These are phyloP conservation scores for Solanum tacnaense DNA, from an alignment of 257 asterid genomes.

Conservation along the genomic window DNA sequence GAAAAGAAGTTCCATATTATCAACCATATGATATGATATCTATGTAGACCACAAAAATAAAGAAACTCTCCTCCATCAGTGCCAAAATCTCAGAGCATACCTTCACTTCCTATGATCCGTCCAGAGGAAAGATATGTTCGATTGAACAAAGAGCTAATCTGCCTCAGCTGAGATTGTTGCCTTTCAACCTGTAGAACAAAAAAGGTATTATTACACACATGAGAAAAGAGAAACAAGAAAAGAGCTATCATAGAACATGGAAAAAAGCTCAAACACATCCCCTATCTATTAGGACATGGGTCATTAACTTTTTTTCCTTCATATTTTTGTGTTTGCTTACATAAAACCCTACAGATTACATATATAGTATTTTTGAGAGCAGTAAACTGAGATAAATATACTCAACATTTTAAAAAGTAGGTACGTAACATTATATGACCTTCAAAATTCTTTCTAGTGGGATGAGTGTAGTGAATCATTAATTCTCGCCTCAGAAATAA, in stretches of 20 bases:
- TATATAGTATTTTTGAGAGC: background rate
- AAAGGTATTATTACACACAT: background rate
- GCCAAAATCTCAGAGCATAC: constrained; percentile 12
- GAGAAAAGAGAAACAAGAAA: background rate
- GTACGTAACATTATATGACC: background rate
- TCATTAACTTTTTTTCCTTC: background rate
- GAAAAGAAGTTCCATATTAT: background rate
- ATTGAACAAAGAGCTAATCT: constrained; percentile 34
- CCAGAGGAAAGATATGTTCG: constrained; percentile 28
- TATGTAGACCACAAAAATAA: background rate
- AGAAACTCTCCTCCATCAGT: background rate
- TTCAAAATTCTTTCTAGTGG: background rate
- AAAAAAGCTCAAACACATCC: background rate
- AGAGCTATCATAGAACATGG: background rate
- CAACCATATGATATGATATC: background rate
- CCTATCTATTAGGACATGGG: background rate
- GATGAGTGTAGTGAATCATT: background rate
- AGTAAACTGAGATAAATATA: background rate
- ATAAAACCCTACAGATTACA: background rate
- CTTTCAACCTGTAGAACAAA: constrained; percentile 33
- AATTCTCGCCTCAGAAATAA: background rate
- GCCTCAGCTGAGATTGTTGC: constrained; percentile 56
- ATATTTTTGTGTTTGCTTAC: background rate
- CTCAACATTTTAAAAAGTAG: background rate
- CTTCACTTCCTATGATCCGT: constrained; percentile 33